A percentile compares a stretch with the other conserved stretches of the same genome.
Evolutionary conservation across 345 rosid genomes (phyloP).

Genomic region (Rhodamnia argentea): DNA sequence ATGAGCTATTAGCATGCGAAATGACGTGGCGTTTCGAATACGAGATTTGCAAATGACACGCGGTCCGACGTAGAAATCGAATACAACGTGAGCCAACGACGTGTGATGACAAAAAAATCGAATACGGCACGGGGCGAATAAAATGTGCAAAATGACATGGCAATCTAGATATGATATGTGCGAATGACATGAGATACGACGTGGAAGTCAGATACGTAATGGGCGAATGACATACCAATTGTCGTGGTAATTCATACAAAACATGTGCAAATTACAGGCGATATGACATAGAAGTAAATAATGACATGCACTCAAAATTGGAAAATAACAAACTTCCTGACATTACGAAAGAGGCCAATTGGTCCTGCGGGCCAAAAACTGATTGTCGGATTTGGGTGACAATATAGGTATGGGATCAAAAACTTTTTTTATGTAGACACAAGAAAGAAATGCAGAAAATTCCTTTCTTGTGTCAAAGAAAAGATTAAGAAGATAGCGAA

Average conservation of each 20-base stretch:
- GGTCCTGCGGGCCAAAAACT: background rate
- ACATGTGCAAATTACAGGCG: background rate
- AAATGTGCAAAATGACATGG: background rate
- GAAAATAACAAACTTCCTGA: background rate
- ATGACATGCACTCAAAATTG: background rate
- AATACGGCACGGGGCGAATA: background rate
- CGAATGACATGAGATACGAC: background rate
- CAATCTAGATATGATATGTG: background rate
- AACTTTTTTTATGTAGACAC: too few relatives aligned
- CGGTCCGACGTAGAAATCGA: background rate
- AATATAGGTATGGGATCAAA: background rate
- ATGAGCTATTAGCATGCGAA: background rate
- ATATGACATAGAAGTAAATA: background rate
- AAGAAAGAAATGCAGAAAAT: too few relatives aligned
- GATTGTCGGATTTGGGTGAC: background rate
- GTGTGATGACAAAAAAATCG: background rate
- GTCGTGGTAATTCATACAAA: background rate
- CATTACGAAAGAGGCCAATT: background rate
- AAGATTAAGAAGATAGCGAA: too few relatives aligned
- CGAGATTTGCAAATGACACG: background rate
- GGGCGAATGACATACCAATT: background rate
- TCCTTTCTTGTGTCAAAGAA: too few relatives aligned
- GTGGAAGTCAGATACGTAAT: background rate
- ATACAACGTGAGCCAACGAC: background rate
- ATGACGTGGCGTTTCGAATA: background rate